These are phyloP conservation scores for Curvularia sp. DNA, from an alignment of 2,329 filamentous ascomycete species.

Conservation along the genomic window DNA sequence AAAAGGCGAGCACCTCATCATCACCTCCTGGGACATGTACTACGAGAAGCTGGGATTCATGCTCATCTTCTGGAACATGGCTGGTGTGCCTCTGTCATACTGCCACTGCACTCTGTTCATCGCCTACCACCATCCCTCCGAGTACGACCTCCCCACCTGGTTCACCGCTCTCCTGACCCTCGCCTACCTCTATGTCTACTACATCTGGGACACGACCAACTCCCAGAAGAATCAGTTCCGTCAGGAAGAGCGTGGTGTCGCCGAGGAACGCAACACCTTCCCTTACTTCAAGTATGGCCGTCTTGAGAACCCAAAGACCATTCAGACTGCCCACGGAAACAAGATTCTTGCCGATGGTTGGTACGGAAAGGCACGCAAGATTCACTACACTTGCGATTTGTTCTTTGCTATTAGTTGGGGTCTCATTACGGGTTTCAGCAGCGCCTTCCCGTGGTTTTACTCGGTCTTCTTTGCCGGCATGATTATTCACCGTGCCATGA, in stretches of 20 bases:
- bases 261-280: conserved; percentile 76
- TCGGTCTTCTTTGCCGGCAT: conserved; percentile 79
- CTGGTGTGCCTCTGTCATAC: conserved; percentile 88
- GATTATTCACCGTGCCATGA: conserved; percentile 78
- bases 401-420: conserved; percentile 82
- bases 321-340: conserved; percentile 75
- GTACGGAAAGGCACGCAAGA: conserved; percentile 75
- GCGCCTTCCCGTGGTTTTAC: conserved; percentile 90
- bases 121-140: conserved; percentile 78
- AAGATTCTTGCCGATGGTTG: conserved; percentile 84
- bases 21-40: conserved; percentile 95
- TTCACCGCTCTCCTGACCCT: conserved; percentile 70
- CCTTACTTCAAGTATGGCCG: conserved; percentile 90
- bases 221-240: conserved; percentile 94
- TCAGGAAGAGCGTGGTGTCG: conserved; percentile 75
- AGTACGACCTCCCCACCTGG: conserved; percentile 77
- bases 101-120: conserved; percentile 93
- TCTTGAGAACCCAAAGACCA: conserved; percentile 79
- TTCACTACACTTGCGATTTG: conserved; percentile 81
- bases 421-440: conserved; percentile 79
- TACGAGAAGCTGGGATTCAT: conserved; percentile 98
- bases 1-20: conserved; percentile 90
- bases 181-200: conserved; percentile 83
- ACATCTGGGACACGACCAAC: conserved; percentile 91
- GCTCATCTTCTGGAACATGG: conserved; percentile 97